These are phyloP conservation scores for Hymenoscyphus infarciens DNA, from an alignment of 2,329 filamentous ascomycete species.

Conservation along the genomic window DNA sequence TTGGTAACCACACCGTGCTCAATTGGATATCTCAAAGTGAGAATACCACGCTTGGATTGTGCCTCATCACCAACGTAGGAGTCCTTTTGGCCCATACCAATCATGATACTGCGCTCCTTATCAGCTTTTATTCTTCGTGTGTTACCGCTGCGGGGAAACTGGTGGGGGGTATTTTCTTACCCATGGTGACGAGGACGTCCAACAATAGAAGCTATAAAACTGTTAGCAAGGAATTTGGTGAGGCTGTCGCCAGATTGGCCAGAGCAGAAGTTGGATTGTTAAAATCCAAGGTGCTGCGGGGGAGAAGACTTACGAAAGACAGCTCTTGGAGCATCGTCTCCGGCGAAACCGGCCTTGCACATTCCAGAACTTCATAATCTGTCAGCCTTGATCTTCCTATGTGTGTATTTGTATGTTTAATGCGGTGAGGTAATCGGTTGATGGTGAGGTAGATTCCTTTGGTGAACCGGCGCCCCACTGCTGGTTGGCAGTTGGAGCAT, in stretches of 20 bases:
- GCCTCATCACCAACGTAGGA: conserved; percentile 99
- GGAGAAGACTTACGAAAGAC: conserved; percentile 90
- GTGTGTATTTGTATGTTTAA: conserved; percentile 15
- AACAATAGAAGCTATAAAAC: conserved; percentile 84
- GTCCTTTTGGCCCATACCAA: conserved; percentile 99
- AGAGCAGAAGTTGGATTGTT: neutral
- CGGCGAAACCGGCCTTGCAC: conserved; percentile 99
- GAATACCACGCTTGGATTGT: conserved; percentile 99
- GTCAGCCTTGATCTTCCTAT: conserved; percentile 24
- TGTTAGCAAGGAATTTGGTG: neutral
- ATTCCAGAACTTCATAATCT: conserved; percentile 81
- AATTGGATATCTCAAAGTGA: conserved; percentile 98
- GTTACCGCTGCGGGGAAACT: conserved; percentile 20
- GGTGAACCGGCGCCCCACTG: conserved; percentile 26
- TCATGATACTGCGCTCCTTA: conserved; percentile 80
- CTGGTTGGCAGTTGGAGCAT: conserved; percentile 18
- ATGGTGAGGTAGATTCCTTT: conserved; percentile 9
- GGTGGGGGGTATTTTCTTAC: conserved; percentile 56
- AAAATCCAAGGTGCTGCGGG: conserved; percentile 26
- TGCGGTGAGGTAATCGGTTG: conserved; percentile 13
- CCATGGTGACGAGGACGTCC: conserved; percentile 99
- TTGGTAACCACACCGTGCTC: conserved; percentile 99
- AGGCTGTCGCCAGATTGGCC: neutral
- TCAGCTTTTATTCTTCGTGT: conserved; percentile 30
- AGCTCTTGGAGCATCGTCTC: conserved; percentile 99